Evolutionary conservation across 306 rosid genomes (phyloP), one percentile per base, ranked within the genome.

Genomic region (Chamaecrista fasciculata): DNA sequence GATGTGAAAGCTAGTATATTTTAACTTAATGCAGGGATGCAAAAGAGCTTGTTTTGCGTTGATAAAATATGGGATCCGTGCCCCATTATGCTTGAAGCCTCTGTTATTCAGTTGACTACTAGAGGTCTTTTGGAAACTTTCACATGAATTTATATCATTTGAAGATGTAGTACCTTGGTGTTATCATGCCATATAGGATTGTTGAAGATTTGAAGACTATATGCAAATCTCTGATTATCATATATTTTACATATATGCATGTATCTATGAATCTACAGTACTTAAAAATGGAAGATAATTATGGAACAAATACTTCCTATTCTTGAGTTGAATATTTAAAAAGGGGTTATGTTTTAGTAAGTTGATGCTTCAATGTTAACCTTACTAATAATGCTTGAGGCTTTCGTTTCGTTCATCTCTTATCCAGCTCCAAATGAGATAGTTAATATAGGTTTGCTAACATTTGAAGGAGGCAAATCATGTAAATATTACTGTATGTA

Each of bases 391-490:
- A 46, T 29, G n/a, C 23, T 11, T 25, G 2, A 7, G 0, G 11
- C 33, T 33, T 58, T 33, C 12, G 10, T 16, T 8, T 33, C 2
- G 25, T 8, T 34, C 47, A 33, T 2, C 26, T 15, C 23, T 5
- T 36, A 9, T 6, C 19, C 52, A 49, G 40, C 58, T 33, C 21
- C 19, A 21, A 28, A 4, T 6, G 24, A 12, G 19, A 24, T 29
- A 28, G 28, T 29, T 26, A 34, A 37, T 20, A 36, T 62, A 20
- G 76, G 56, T 67, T 68, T 73, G 44, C 51, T 24, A 18, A 18
- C 8, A 58, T 58, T 43, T 33, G 26, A n/a, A 3, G 0, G 29
- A 25, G 68, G 14, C 14, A 10, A 23, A 31, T 67, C 40, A 57
- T 43, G 56, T 50, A 36, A 26, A 12, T 57, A 4, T 31, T 39